Evolutionary conservation across 2,329 filamentous ascomycete species (phyloP).

Genomic region (Pseudogymnoascus sp.): DNA sequence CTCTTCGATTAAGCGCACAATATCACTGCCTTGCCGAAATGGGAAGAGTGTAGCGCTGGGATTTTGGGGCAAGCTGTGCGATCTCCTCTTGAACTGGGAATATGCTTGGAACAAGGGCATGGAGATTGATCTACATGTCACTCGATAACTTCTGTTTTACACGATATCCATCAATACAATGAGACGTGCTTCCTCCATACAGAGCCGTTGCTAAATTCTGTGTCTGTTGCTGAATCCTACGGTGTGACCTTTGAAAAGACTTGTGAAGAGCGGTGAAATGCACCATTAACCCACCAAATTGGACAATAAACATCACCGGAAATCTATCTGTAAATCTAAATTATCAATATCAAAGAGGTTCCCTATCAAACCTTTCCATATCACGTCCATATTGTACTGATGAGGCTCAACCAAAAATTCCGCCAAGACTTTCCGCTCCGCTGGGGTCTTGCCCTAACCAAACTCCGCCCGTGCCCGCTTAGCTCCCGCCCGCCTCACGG

Average conservation of each 20-base stretch:
- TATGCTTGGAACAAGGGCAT: constrained; percentile 23
- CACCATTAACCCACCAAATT: background rate
- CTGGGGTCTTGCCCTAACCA: constrained; percentile 8
- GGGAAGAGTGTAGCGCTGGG: constrained; percentile 9
- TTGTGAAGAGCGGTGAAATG: background rate
- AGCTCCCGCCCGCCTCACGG: background rate
- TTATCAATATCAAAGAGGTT: background rate
- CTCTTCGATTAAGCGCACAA: constrained; percentile 60
- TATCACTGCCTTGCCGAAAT: constrained; percentile 13
- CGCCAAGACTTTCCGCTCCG: constrained; percentile 8
- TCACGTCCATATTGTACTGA: background rate
- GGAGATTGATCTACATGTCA: constrained; percentile 6
- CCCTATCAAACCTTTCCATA: background rate
- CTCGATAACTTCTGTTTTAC: constrained; percentile 17
- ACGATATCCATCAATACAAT: constrained; percentile 27
- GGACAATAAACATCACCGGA: background rate
- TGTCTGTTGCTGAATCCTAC: constrained; percentile 13
- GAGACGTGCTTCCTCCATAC: constrained; percentile 28
- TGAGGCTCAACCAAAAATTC: background rate
- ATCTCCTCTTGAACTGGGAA: constrained; percentile 20
- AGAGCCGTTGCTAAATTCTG: background rate
- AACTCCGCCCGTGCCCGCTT: constrained; percentile 1
- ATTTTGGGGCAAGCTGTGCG: constrained; percentile 23
- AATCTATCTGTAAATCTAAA: background rate
- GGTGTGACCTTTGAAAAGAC: constrained; percentile 10